These are phyloP conservation scores for Fraxinus cuspidata DNA, from an alignment of 257 asterid genomes.

Conservation along the genomic window DNA sequence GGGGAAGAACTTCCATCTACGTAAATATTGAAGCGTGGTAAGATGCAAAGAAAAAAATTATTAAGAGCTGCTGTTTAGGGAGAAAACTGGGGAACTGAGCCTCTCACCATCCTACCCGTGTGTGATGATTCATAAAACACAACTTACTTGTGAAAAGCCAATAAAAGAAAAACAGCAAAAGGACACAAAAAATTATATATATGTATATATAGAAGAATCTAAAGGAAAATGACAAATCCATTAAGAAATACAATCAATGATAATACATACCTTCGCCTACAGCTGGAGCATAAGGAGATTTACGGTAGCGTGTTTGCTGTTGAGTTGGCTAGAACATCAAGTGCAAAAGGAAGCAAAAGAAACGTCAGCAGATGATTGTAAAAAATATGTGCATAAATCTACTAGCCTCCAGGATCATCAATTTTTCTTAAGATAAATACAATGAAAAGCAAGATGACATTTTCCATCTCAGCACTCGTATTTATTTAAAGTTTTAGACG, in stretches of 20 bases:
- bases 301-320: slow-evolving; percentile 95
- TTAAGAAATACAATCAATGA: not conserved
- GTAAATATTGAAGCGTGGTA: not conserved
- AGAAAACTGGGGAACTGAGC: not conserved
- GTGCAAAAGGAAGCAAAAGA: slow-evolving; percentile 27
- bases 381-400: not conserved
- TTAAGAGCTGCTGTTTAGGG: not conserved
- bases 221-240: not conserved
- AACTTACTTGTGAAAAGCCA: not conserved
- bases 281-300: slow-evolving; percentile 85
- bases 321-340: slow-evolving; percentile 72
- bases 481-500: not conserved
- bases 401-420: no score
- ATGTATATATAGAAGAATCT: not conserved
- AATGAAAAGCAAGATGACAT: not conserved
- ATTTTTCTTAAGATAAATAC: no score
- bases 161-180: not conserved
- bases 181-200: not conserved
- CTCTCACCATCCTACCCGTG: no score
- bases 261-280: slow-evolving; percentile 75
- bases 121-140: not conserved
- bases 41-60: not conserved
- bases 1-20: slow-evolving; percentile 61
- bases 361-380: slow-evolving; percentile 19
- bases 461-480: not conserved